Percentiles rank a stretch among this genome's conserved stretches.
phyloP scores from a whole-genome alignment of 495 filamentous ascomycete species.

The Aspergillus panamensis region DNA sequence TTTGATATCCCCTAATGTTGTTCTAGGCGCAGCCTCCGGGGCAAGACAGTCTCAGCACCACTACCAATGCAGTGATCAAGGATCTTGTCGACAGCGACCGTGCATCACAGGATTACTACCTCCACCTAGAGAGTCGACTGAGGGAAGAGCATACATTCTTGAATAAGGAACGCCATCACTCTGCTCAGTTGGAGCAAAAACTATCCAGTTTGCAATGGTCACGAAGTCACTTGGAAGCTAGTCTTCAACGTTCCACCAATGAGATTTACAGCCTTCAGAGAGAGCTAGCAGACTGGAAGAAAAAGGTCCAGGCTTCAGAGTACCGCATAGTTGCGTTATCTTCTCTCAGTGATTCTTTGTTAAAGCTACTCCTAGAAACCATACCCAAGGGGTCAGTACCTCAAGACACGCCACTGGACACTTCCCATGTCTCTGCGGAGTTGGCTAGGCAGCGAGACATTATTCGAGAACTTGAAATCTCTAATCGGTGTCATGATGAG shows the following conservation, averaged over 20 bases:
- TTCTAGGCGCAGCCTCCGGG: not conserved
- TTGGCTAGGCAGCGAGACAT: not conserved
- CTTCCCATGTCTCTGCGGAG: not conserved
- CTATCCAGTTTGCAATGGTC: slow-evolving; percentile 4
- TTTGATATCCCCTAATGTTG: not conserved
- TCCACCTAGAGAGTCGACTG: slow-evolving; percentile 2
- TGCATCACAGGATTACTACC: slow-evolving; percentile 1
- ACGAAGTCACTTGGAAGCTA: slow-evolving; percentile 1
- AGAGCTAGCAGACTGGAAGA: not conserved
- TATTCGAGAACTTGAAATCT: not conserved
- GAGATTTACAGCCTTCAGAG: not conserved
- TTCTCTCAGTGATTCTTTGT: slow-evolving; percentile 6
- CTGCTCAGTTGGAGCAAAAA: not conserved
- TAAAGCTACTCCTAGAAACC: not conserved
- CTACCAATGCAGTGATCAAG: slow-evolving; percentile 1
- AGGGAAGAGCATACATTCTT: not conserved
- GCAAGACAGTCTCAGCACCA: not conserved
- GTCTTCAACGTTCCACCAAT: not conserved
- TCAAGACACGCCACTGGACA: not conserved
- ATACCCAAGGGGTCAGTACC: too few relatives aligned
- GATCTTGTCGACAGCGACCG: slow-evolving; percentile 4
- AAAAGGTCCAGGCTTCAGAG: slow-evolving; percentile 1
- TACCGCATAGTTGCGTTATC: not conserved
- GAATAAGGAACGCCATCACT: not conserved
- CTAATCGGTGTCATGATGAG: slow-evolving; percentile 1